phyloP scores from a whole-genome alignment of 768 basidiomycete genomes.

The Kwoniella dendrophila region DNA sequence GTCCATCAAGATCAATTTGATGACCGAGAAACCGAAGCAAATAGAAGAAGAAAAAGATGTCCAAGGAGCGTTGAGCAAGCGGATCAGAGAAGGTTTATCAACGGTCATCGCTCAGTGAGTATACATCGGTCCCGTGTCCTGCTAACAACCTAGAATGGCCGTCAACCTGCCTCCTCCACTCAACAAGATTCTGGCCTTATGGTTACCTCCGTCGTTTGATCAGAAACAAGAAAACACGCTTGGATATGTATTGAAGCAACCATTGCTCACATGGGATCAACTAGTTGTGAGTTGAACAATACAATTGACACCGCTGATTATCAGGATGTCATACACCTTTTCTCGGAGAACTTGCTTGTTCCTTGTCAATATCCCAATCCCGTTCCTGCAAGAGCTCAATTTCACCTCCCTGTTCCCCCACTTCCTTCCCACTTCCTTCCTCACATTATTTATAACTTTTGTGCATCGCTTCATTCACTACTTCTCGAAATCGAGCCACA shows the following conservation, averaged over 20 bases:
- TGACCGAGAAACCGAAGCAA: neutral
- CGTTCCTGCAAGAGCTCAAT: conserved; percentile 36
- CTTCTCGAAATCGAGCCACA: conserved; percentile 32
- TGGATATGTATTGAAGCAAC: conserved; percentile 36
- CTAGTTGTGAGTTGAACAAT: conserved; percentile 38
- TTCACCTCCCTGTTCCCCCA: conserved; percentile 38
- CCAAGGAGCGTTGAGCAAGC: conserved; percentile 12
- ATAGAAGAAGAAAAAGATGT: neutral
- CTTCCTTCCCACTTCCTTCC: conserved; percentile 43
- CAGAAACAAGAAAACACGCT: conserved; percentile 46
- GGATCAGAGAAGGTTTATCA: conserved; percentile 32
- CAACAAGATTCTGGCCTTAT: conserved; percentile 34
- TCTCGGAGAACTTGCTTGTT: conserved; percentile 41
- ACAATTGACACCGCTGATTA: conserved; percentile 2
- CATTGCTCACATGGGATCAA: conserved; percentile 39
- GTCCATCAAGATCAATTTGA: conserved; percentile 7
- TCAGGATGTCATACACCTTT: conserved; percentile 42
- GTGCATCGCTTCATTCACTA: conserved; percentile 35
- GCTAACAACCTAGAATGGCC: conserved; percentile 39
- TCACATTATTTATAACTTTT: conserved; percentile 48
- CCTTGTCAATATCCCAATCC: conserved; percentile 47
- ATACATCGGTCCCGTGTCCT: neutral
- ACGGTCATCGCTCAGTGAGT: conserved; percentile 38
- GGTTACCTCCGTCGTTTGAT: conserved; percentile 38
- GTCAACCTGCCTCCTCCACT: conserved; percentile 35